These are phyloP conservation scores for Zarea fungicola DNA, from an alignment of 2,329 filamentous ascomycete species.

Conservation along the genomic window DNA sequence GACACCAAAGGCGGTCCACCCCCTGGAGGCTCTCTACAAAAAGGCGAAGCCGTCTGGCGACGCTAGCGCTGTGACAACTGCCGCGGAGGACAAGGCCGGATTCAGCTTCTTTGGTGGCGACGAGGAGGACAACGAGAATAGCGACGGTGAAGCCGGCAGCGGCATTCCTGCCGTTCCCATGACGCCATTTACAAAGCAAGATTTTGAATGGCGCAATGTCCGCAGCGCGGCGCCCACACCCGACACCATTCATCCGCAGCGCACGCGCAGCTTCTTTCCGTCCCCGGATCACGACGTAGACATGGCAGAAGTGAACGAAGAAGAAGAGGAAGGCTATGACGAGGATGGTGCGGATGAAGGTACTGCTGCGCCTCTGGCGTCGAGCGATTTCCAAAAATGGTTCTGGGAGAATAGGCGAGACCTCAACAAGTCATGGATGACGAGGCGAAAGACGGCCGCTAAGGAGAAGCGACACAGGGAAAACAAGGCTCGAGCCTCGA, in stretches of 20 bases:
- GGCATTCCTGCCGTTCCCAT: conserved; percentile 50
- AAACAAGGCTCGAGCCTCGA: conserved; percentile 50
- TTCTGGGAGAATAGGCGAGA: conserved; percentile 65
- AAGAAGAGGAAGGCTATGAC: conserved; percentile 18
- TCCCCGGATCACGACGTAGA: conserved; percentile 37
- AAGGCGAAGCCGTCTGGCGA: conserved; percentile 45
- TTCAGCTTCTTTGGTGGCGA: conserved; percentile 75
- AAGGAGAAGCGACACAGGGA: conserved; percentile 65
- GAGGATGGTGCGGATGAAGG: conserved; percentile 1
- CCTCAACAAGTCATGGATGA: conserved; percentile 62
- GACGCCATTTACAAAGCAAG: conserved; percentile 77
- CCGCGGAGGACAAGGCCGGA: conserved; percentile 41
- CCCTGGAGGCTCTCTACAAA: conserved; percentile 91
- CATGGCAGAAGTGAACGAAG: conserved; percentile 23
- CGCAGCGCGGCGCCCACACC: conserved; percentile 91
- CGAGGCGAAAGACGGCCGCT: conserved; percentile 53
- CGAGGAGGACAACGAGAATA: conserved; percentile 39
- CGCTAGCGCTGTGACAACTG: conserved; percentile 26
- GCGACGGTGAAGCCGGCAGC: conserved; percentile 22
- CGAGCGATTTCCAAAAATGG: conserved; percentile 58
- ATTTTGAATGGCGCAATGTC: conserved; percentile 68
- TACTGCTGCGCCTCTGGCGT: conserved; percentile 16
- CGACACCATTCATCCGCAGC: conserved; percentile 76
- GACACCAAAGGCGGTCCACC: conserved; percentile 60
- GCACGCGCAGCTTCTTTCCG: conserved; percentile 54